Evolutionary conservation across 2,329 filamentous ascomycete species (phyloP).

Genomic region (Claviceps sorghi): DNA sequence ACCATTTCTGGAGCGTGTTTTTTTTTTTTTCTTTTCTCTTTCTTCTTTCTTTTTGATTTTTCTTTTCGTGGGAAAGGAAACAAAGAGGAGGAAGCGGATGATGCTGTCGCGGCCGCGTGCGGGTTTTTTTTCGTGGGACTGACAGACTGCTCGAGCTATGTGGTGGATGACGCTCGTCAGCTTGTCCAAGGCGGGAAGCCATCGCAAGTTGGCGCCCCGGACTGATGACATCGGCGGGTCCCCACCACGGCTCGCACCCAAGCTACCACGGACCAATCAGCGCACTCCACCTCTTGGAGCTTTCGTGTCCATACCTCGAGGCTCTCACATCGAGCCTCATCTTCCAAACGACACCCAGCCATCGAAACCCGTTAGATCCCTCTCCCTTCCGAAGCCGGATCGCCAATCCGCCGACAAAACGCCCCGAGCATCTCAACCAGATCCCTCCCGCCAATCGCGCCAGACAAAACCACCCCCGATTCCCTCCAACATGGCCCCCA

Average conservation of each 20-base stretch:
- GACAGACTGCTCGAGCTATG: too few species aligned
- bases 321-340: background rate
- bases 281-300: constrained; percentile 15
- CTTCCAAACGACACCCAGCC: background rate
- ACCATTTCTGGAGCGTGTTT: too few species aligned
- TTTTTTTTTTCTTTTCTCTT: too few species aligned
- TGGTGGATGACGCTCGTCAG: background rate
- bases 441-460: background rate
- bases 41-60: too few species aligned
- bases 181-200: background rate
- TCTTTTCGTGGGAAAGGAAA: too few species aligned
- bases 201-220: background rate
- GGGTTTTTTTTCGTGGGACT: too few species aligned
- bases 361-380: too few species aligned
- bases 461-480: background rate
- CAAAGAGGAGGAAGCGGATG: too few species aligned
- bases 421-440: background rate
- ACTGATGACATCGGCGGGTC: background rate
- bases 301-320: constrained; percentile 19
- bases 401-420: background rate
- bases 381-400: background rate
- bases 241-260: background rate
- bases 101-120: too few species aligned
- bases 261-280: constrained; percentile 18
- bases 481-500: constrained; percentile 31